Base-by-base conservation (phyloP, 2,329 filamentous ascomycete species). In the Rutstroemia sp. region DNA sequence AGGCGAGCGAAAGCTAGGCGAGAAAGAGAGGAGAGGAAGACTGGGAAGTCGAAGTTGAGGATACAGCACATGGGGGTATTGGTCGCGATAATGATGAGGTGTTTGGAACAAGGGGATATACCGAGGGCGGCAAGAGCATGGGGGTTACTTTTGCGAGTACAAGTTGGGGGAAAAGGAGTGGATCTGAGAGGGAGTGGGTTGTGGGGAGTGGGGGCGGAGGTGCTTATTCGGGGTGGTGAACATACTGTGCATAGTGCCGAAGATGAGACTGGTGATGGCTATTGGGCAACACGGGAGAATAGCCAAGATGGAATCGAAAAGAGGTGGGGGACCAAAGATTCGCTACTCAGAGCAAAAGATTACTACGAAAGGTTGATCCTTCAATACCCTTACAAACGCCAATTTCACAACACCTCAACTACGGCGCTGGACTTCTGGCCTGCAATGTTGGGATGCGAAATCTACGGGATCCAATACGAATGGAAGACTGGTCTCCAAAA, bases 201-300 rank as follows among this genome's bases (percentile, higher is more conserved):
- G 61, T 96, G 92, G 92, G 86, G 86, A 14, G 79, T 96, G 46
- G 91, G 89, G 0, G 89, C 89, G 2, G 92, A 96, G 72, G 81
- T 96, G 19, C 73, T 96, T 56, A 83, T 95, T 73, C 45, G 55
- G 81, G 87, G 52, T 7, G 38, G 23, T 9, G 48, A 25, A 17
- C 46, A 66, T 73, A 66, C 62, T 27, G 39, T 30, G 3, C 27
- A 30, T 2, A 30, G 54, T 56, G 19, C 39, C 25, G 21, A 16
- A 39, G 16, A 45, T 34, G 36, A 16, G 39, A 45, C 47, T 12
- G 7, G 19, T 38, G 48, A 56, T 54, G 46, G 7, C n/a, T 9
- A n/a, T 17, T 10, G 9, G 9, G 40, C 9, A 44, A 19, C 12
- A 39, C 14, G 17, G 14, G 27, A 47, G 9, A 34, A 49, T 40